These are phyloP conservation scores for Penicillium sclerotigenum DNA, from an alignment of 2,329 filamentous ascomycete species.

Conservation along the genomic window DNA sequence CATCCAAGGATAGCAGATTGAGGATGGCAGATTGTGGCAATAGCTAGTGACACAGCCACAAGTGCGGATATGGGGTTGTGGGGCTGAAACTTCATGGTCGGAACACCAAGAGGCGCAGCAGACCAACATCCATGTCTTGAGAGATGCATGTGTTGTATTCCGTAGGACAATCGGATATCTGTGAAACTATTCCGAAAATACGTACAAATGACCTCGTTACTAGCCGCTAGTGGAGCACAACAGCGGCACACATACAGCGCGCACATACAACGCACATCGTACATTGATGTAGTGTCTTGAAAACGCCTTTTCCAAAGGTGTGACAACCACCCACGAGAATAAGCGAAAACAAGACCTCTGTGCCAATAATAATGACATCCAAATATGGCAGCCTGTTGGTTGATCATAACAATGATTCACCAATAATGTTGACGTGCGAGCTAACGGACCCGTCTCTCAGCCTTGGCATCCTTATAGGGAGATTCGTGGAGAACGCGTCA, in stretches of 20 bases:
- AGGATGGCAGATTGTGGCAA: background rate
- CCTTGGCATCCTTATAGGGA: constrained; percentile 15
- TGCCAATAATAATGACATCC: background rate
- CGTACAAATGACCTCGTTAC: background rate
- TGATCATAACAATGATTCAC: constrained; percentile 6
- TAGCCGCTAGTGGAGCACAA: background rate
- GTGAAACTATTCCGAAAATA: background rate
- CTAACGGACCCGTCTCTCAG: constrained; percentile 5
- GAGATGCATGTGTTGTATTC: background rate
- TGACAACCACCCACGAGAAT: background rate
- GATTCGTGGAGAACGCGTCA: constrained; percentile 15
- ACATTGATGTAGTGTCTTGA: background rate
- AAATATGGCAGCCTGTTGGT: background rate
- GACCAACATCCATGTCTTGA: background rate
- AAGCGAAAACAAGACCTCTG: constrained; percentile 2
- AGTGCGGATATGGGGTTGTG: background rate
- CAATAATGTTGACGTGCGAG: constrained; percentile 1
- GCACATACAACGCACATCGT: background rate
- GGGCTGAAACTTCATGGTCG: background rate
- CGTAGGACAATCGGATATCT: background rate
- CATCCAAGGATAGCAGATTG: background rate
- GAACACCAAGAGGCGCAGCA: background rate
- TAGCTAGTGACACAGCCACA: background rate
- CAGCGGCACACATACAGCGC: background rate
- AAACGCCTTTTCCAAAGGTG: background rate